phyloP scores from a whole-genome alignment of 257 asterid species.

The Linderniella brevidens region DNA sequence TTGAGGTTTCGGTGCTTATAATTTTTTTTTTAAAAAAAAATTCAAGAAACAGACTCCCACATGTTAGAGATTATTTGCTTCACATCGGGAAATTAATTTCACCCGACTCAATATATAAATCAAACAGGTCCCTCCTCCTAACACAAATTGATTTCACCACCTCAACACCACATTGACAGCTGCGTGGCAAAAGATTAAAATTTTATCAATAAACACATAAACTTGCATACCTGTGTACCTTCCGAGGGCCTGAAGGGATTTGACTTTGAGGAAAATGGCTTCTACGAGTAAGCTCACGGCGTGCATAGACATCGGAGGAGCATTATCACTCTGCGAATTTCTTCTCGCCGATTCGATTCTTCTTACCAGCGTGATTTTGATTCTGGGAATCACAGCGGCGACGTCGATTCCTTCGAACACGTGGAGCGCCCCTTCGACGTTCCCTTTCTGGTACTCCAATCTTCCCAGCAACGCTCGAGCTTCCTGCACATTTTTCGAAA shows the following conservation, averaged over 20 bases:
- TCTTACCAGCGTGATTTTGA: constrained; percentile 37
- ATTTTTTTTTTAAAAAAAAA: no score
- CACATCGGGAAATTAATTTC: no score
- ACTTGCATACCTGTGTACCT: constrained; percentile 68
- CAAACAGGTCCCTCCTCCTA: no score
- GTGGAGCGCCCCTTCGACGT: constrained; percentile 70
- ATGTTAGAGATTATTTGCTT: no score
- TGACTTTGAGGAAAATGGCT: constrained; percentile 81
- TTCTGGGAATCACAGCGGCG: constrained; percentile 59
- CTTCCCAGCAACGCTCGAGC: constrained; percentile 92
- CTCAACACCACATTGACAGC: no score
- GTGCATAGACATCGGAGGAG: constrained; percentile 76
- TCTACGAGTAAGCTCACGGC: constrained; percentile 81
- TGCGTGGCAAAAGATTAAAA: no score
- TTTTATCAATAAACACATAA: no score
- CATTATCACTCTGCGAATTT: constrained; percentile 51
- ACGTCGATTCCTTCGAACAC: constrained; percentile 88
- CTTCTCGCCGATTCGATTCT: constrained; percentile 51
- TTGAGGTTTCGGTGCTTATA: no score
- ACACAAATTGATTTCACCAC: no score
- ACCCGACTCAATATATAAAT: no score
- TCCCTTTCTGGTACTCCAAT: constrained; percentile 90
- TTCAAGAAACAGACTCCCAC: no score
- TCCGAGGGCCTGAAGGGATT: constrained; percentile 63
- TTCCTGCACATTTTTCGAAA: constrained; percentile 25